Base-by-base conservation (phyloP, 352 stramenopile genomes). In the Phytopythium mirpurense region DNA sequence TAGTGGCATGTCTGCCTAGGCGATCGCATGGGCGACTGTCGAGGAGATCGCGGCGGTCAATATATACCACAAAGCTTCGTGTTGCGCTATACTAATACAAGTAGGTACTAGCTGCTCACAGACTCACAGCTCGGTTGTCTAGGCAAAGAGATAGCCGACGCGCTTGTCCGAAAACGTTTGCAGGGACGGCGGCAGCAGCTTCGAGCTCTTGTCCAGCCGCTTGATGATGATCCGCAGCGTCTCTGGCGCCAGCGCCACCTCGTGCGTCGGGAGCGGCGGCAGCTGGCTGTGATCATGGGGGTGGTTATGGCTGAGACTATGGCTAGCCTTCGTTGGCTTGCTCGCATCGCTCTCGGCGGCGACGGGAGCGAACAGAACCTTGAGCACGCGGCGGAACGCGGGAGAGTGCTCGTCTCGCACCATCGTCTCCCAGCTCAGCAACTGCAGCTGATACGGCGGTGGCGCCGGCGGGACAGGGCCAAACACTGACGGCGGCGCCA, bases 351-450 rank as follows among this genome's bases (percentile, higher is more conserved):
- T 26, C 8, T 51, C 27, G 27, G 26, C 44, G 16, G 4, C 19
- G 10, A 18, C 18, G 1, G 51, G 52, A n/a, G 51, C 43, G 43
- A 83, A 92, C 10, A 85, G 36, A 34, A 92, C 77, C 54, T 89
- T 90, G 35, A 92, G 70, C 5, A 92, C 78, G 18, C 78, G 72
- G 18, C 57, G 57, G 46, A 86, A 88, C 23, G 55, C 60, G 5
- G 23, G 46, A 4, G 43, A 52, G 36, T 51, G 38, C 7, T 66
- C 50, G 15, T 51, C 49, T 27, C 77, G 70, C 26, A 88, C 63
- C 67, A 75, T 84, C 3, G 76, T 79, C 27, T 92, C 78, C 81
- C 81, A 92, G 55, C 70, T 85, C 11, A 92, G 57, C 29, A 92
- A 48, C 48, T 92, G 81, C 45, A 90, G 27, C 43, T 67, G 51